Percentiles rank a stretch among this genome's conserved stretches.
phyloP scores from a whole-genome alignment of 2,329 filamentous ascomycete genomes.

The Fusarium illudens region DNA sequence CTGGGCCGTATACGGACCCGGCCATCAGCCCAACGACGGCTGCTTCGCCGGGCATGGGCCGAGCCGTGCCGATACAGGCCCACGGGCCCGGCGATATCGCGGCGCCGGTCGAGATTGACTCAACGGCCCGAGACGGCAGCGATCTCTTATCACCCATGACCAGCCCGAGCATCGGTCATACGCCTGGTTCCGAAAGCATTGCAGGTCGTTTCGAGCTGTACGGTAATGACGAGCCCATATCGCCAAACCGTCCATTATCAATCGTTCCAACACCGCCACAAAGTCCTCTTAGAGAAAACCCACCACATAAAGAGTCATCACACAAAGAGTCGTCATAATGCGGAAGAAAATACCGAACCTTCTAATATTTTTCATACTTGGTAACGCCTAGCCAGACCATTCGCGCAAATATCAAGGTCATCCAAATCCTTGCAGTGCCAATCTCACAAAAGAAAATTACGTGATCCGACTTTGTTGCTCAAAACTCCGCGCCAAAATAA shows the following conservation, averaged over 20 bases:
- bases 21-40: conserved; percentile 34
- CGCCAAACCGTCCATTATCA: conserved; percentile 29
- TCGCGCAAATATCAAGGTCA: conserved; percentile 32
- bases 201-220: conserved; percentile 56
- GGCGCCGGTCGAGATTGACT: conserved; percentile 64
- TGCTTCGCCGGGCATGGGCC: conserved; percentile 45
- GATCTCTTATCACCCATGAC: conserved; percentile 31
- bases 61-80: conserved; percentile 55
- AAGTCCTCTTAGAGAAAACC: conserved; percentile 23
- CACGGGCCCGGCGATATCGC: conserved; percentile 60
- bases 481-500: conserved; percentile 39
- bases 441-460: conserved; percentile 36
- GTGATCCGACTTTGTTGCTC: conserved; percentile 27
- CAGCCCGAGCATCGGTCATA: conserved; percentile 29
- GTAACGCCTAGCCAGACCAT: conserved; percentile 44
- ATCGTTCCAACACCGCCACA: conserved; percentile 39
- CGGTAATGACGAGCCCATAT: conserved; percentile 45
- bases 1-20: conserved; percentile 58
- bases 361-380: conserved; percentile 37
- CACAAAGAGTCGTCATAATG: conserved; percentile 16
- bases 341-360: conserved; percentile 10
- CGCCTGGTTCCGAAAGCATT: conserved; percentile 41
- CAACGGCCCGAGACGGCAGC: conserved; percentile 34
- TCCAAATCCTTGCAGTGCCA: conserved; percentile 31
- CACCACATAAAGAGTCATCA: conserved; percentile 9